Evolutionary conservation across 2,329 filamentous ascomycete species (phyloP).

Genomic region (Botryosphaeria agaves): DNA sequence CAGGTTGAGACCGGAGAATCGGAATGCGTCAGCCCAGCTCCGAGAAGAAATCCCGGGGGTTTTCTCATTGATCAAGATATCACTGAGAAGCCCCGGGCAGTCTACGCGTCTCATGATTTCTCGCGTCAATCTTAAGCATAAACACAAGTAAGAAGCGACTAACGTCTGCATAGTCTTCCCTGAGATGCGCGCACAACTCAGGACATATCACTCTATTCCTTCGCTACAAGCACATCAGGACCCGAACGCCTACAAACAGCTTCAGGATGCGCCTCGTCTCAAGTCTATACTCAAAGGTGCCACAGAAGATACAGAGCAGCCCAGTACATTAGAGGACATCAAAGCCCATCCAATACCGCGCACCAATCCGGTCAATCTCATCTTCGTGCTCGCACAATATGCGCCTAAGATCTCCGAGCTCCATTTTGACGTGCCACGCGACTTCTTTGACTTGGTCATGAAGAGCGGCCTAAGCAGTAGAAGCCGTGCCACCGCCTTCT

Average conservation of each 20-base stretch:
- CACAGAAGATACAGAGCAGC: conserved; percentile 78
- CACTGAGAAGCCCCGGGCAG: no score
- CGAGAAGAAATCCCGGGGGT: no score
- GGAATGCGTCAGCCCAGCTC: no score
- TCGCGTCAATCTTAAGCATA: not conserved
- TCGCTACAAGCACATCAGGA: conserved; percentile 91
- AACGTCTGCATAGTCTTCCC: conserved; percentile 59
- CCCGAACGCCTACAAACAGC: conserved; percentile 88
- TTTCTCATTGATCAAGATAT: no score
- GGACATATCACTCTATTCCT: conserved; percentile 95
- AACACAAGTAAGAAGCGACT: conserved; percentile 3
- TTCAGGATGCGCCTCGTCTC: conserved; percentile 86
- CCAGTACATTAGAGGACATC: conserved; percentile 67
- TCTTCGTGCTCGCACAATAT: conserved; percentile 83
- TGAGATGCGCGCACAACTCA: conserved; percentile 93
- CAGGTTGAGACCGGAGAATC: no score
- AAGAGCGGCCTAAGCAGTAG: conserved; percentile 63
- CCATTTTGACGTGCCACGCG: conserved; percentile 69
- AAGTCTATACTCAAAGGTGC: conserved; percentile 97
- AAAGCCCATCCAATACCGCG: conserved; percentile 51
- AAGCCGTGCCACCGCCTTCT: conserved; percentile 71
- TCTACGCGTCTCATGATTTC: no score
- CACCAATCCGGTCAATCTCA: conserved; percentile 92
- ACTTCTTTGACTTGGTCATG: conserved; percentile 97
- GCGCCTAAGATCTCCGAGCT: conserved; percentile 83